Evolutionary conservation across 2,329 filamentous ascomycete genomes (phyloP).

Genomic region (Paecilomyces sp.): DNA sequence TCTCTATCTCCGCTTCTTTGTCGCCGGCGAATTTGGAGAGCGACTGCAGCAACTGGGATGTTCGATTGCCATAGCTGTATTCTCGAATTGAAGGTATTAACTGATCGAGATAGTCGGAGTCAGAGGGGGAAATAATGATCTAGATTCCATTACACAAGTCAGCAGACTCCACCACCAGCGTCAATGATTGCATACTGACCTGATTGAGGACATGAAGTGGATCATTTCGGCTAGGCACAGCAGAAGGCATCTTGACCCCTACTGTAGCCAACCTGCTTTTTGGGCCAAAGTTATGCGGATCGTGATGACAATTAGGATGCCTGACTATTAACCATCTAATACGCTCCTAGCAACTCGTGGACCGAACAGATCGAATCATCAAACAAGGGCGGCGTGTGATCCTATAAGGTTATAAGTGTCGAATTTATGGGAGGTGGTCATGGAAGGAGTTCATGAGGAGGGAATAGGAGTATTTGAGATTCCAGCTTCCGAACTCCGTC

Average conservation of each 20-base stretch:
- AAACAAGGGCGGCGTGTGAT: background rate
- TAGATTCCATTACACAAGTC: slow-evolving; percentile 32
- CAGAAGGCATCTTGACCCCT: slow-evolving; percentile 25
- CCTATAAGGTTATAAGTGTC: background rate
- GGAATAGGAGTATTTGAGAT: too few species aligned
- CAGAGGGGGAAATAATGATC: slow-evolving; percentile 88
- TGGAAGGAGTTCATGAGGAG: too few species aligned
- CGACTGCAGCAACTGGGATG: slow-evolving; percentile 66
- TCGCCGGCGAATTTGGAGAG: slow-evolving; percentile 76
- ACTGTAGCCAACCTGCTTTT: background rate
- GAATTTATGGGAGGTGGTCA: too few species aligned
- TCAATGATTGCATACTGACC: slow-evolving; percentile 15
- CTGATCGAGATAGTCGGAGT: slow-evolving; percentile 91
- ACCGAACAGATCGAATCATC: background rate
- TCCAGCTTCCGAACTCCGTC: too few species aligned
- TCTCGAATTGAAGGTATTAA: slow-evolving; percentile 91
- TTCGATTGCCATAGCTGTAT: slow-evolving; percentile 68
- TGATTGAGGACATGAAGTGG: slow-evolving; percentile 33
- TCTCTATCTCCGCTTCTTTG: slow-evolving; percentile 85
- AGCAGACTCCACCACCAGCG: background rate
- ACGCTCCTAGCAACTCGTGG: background rate
- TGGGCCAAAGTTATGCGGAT: background rate
- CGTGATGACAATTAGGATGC: background rate
- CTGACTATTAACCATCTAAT: background rate
- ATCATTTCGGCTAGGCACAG: slow-evolving; percentile 25